Conservation (phyloP, 208 protist genomes). For the Trypanosoma cruzi region DNA sequence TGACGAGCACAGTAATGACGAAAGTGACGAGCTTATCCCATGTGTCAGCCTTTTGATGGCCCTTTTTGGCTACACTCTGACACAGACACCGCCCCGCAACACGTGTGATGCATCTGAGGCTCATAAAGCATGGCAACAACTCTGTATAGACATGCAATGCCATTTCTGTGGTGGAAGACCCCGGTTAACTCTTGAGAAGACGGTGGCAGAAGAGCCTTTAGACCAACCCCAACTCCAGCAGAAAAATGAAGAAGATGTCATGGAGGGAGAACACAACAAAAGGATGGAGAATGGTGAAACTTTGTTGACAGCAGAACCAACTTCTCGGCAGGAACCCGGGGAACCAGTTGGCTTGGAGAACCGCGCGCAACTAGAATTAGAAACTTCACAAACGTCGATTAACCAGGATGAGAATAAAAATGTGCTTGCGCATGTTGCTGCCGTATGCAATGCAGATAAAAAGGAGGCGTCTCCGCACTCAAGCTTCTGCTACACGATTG, state of each 20-base stretch:
- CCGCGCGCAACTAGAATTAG: neutral
- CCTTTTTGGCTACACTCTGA: slow-evolving; percentile 19
- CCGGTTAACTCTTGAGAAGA: slow-evolving; percentile 1
- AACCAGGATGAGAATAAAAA: neutral
- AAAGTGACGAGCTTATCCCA: slow-evolving; percentile 9
- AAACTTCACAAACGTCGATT: neutral
- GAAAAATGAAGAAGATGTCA: neutral
- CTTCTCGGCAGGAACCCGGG: neutral
- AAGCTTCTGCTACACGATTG: slow-evolving; percentile 7
- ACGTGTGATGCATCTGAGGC: neutral
- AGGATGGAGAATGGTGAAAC: neutral
- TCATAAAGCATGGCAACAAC: neutral
- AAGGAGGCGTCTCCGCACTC: neutral
- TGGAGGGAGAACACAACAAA: neutral
- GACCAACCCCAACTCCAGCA: neutral
- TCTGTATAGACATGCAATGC: slow-evolving; percentile 10
- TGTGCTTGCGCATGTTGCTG: neutral
- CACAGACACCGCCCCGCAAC: neutral
- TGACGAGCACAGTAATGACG: neutral
- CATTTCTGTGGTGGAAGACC: slow-evolving; percentile 28
- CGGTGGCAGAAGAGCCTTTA: neutral
- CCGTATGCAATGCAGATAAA: neutral
- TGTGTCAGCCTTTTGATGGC: slow-evolving; percentile 10
- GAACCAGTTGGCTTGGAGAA: neutral
- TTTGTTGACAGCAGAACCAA: neutral